Evolutionary conservation across 805 yeast species (phyloP).

Genomic region (Metschnikowia noctiluminum): DNA sequence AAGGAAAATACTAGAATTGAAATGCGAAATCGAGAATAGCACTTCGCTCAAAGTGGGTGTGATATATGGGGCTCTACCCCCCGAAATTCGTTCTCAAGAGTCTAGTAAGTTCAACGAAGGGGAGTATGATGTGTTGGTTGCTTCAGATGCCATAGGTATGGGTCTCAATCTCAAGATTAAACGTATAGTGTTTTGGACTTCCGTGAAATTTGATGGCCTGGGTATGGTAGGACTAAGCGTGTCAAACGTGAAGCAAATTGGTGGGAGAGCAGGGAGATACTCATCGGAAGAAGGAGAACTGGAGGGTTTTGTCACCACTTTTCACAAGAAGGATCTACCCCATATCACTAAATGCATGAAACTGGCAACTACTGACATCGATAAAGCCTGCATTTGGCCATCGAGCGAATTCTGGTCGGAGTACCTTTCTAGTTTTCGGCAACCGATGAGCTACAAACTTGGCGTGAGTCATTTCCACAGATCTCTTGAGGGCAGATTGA

Average conservation of each 20-base stretch:
- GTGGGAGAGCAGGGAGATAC: conserved; percentile 93
- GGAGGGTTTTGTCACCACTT: conserved; percentile 54
- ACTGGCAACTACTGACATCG: conserved; percentile 49
- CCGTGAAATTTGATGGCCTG: conserved; percentile 68
- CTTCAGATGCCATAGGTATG: conserved; percentile 98
- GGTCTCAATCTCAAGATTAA: conserved; percentile 85
- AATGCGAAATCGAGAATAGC: conserved; percentile 61
- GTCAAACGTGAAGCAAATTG: conserved; percentile 84
- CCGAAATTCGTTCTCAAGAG: conserved; percentile 86
- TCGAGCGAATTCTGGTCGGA: conserved; percentile 66
- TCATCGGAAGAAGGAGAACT: conserved; percentile 31
- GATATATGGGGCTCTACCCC: conserved; percentile 93
- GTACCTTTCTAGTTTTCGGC: conserved; percentile 59
- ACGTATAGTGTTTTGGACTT: conserved; percentile 70
- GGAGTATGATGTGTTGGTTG: conserved; percentile 76
- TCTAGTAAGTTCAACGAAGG: conserved; percentile 79
- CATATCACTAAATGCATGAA: conserved; percentile 47
- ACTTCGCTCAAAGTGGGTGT: conserved; percentile 76
- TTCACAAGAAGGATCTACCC: conserved; percentile 40
- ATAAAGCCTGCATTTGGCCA: conserved; percentile 76
- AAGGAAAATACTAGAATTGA: conserved; percentile 61
- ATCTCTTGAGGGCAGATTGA: conserved; percentile 26
- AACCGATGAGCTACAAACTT: conserved; percentile 42
- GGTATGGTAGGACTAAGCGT: conserved; percentile 45
- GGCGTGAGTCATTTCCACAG: conserved; percentile 48